Evolutionary conservation across 2,329 filamentous ascomycete genomes (phyloP).

Genomic region (Cladosporium sp.): DNA sequence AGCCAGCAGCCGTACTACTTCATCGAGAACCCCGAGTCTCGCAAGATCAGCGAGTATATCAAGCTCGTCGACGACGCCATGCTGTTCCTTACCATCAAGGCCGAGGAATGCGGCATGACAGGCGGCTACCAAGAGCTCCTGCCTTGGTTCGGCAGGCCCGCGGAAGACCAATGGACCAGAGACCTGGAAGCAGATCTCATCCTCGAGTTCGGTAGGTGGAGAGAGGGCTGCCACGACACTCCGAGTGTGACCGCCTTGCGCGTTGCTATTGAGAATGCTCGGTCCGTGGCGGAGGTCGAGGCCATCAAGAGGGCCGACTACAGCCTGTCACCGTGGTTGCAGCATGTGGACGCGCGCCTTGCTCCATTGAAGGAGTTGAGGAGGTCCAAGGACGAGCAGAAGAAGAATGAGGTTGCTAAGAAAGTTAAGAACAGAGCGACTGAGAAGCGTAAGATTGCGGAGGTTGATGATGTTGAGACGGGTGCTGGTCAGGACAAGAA

Average conservation of each 20-base stretch:
- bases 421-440: background rate
- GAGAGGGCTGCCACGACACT: constrained; percentile 4
- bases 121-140: background rate
- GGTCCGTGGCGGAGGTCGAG: background rate
- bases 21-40: constrained; percentile 1
- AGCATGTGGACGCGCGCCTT: background rate
- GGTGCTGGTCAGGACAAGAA: background rate
- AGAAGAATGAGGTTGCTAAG: background rate
- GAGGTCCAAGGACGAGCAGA: background rate
- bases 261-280: background rate
- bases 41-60: constrained; percentile 13
- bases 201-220: constrained; percentile 7
- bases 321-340: constrained; percentile 8
- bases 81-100: constrained; percentile 15
- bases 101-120: background rate
- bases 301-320: constrained; percentile 10
- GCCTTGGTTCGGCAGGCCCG: background rate
- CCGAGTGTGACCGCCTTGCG: constrained; percentile 7
- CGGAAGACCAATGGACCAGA: background rate
- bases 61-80: constrained; percentile 8
- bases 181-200: constrained; percentile 1
- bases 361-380: background rate
- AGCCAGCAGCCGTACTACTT: background rate
- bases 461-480: background rate
- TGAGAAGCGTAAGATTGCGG: background rate